Conservation (phyloP, 1,284 basidiomycete genomes). For the Ganoderma lingzhi region DNA sequence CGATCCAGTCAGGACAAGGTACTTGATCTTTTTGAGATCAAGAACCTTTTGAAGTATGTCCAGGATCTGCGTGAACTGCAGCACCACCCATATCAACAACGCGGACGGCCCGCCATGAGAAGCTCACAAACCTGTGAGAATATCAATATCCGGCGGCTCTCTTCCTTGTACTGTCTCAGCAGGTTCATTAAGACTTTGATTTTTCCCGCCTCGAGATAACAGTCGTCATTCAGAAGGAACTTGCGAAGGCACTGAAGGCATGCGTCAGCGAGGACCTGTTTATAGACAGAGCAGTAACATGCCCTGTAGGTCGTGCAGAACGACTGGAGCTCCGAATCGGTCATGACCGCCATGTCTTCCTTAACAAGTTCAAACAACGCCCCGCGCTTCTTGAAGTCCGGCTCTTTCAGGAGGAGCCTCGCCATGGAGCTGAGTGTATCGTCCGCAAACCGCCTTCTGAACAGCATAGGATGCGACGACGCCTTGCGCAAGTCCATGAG, state of each 20-base stretch:
- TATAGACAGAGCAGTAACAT: slow-evolving; percentile 20
- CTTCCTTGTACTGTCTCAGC: slow-evolving; percentile 72
- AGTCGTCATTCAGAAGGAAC: slow-evolving; percentile 77
- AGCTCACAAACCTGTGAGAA: slow-evolving; percentile 83
- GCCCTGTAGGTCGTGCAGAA: slow-evolving; percentile 89
- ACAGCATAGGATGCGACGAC: slow-evolving; percentile 95
- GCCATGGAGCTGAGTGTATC: slow-evolving; percentile 80
- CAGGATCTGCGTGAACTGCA: slow-evolving; percentile 92
- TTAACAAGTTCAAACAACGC: slow-evolving; percentile 84
- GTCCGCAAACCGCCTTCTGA: slow-evolving; percentile 87
- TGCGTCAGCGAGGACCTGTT: slow-evolving; percentile 18
- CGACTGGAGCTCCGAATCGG: slow-evolving; percentile 89
- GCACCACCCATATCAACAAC: slow-evolving; percentile 1
- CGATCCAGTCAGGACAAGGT: slow-evolving; percentile 91
- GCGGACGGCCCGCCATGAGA: neutral
- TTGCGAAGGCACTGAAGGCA: slow-evolving; percentile 75
- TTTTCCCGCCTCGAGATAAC: slow-evolving; percentile 93
- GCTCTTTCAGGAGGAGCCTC: slow-evolving; percentile 88
- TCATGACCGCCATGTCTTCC: slow-evolving; percentile 96
- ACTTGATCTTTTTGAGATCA: slow-evolving; percentile 79
- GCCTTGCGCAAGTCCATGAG: slow-evolving; percentile 98
- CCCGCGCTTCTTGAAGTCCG: slow-evolving; percentile 85
- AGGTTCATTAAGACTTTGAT: slow-evolving; percentile 79
- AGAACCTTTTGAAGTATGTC: slow-evolving; percentile 93
- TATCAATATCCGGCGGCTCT: slow-evolving; percentile 87